A percentile compares a stretch with the other conserved stretches of the same genome.
Conservation (phyloP, 192 early-diverging fungal species). For the Backusella luteola region DNA sequence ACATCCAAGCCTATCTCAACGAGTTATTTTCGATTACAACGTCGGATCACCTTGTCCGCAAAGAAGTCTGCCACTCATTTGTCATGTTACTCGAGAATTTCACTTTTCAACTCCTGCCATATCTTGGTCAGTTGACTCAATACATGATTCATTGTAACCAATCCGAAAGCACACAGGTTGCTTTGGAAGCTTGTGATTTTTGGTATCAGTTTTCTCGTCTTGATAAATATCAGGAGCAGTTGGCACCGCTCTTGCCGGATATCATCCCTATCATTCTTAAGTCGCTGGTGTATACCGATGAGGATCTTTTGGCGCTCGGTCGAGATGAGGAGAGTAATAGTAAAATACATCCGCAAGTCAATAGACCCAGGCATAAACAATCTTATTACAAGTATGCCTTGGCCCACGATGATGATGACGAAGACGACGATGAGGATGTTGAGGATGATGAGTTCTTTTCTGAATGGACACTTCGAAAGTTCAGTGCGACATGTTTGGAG, state of each 20-base stretch:
- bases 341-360: slow-evolving; percentile 44
- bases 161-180: slow-evolving; percentile 79
- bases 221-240: slow-evolving; percentile 63
- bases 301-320: slow-evolving; percentile 73
- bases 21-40: slow-evolving; percentile 72
- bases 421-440: slow-evolving; percentile 82
- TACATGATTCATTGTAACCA: slow-evolving; percentile 95
- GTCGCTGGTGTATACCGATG: slow-evolving; percentile 92
- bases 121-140: slow-evolving; percentile 80
- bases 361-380: neutral
- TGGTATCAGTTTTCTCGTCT: slow-evolving; percentile 94
- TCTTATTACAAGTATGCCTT: neutral
- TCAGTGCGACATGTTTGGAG: slow-evolving; percentile 93
- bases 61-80: slow-evolving; percentile 91
- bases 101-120: slow-evolving; percentile 81
- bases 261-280: slow-evolving; percentile 89
- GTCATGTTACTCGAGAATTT: slow-evolving; percentile 85
- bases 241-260: slow-evolving; percentile 64
- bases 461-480: slow-evolving; percentile 98
- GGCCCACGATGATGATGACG: slow-evolving; percentile 15
- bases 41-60: slow-evolving; percentile 75
- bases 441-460: slow-evolving; percentile 82
- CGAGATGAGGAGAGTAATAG: slow-evolving; percentile 78
- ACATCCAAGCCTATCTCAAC: slow-evolving; percentile 68
- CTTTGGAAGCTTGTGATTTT: slow-evolving; percentile 98